Base-by-base conservation (phyloP, 805 yeast species). In the Metschnikowia henanensis region DNA sequence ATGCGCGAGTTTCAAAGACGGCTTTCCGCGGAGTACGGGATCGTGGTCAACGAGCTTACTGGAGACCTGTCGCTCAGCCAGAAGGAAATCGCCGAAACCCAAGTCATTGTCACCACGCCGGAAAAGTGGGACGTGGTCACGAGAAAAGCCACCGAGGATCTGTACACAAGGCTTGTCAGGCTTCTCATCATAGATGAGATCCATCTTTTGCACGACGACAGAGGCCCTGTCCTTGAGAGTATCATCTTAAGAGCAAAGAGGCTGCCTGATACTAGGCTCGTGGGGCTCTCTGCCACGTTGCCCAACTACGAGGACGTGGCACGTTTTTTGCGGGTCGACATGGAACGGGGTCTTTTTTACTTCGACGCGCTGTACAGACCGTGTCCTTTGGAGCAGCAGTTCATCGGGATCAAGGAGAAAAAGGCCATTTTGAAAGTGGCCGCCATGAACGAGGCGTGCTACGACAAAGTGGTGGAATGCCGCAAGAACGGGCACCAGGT, bases 41-140 rank as follows among this genome's bases (percentile, higher is more conserved):
- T 89, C 4, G 75, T 65, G 5, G 97, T 91, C 2, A 83, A 81
- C 37, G 98, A 92, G 63, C 72, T 92, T 43, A 89, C 97, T 2
- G 99, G 98, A 58, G 99, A 92, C 56, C 79, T 89, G 8, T 80
- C 82, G 39, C 65, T 92, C 46, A 81, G 90, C 2, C 83, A 79
- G 53, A 81, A 78, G 48, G 95, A 92, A 60, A 82, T 92, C 23
- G 64, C 76, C 2, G 82, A 82, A 34, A 85, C 96, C 0, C 96
- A 92, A 55, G 65, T 92, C 5, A 68, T 92, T 37, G 95, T 92
- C 1, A 87, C 97, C 0, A 92, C 99, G 0, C 98, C 98, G 0
- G 99, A 94, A 59, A 92, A 90, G 62, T 92, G 98, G 98, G 98
- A 94, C 66, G 87, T 94, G 17, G 83, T 91, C 13, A 91, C 97